These are phyloP conservation scores for Podospora pseudocomata DNA, from an alignment of 495 filamentous ascomycete species.

Conservation along the genomic window DNA sequence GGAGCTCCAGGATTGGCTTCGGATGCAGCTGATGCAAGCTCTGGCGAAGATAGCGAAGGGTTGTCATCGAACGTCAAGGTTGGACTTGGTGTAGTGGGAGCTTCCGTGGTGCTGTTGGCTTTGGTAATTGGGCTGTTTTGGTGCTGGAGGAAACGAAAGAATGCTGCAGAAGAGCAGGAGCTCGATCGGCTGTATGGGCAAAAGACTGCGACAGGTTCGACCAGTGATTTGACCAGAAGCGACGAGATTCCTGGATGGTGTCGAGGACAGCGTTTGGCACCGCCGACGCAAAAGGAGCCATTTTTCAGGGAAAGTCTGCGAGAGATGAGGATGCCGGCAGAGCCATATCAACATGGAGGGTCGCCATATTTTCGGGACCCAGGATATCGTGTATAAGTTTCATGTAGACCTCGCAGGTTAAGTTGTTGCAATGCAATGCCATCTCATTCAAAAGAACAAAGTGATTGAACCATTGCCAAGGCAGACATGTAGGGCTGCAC, in stretches of 20 bases:
- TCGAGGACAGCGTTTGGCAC: constrained; percentile 25
- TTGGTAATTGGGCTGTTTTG: constrained; percentile 23
- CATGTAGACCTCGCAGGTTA: too few relatives aligned
- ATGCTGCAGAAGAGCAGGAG: constrained; percentile 26
- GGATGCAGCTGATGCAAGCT: background rate
- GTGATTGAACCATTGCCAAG: background rate
- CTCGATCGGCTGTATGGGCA: constrained; percentile 31
- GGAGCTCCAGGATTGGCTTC: background rate
- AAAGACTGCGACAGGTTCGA: constrained; percentile 15
- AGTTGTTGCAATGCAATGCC: too few relatives aligned
- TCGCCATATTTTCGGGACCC: background rate
- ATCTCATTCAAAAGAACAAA: too few relatives aligned
- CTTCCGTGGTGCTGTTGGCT: constrained; percentile 17
- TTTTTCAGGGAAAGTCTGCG: background rate
- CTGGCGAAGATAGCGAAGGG: background rate
- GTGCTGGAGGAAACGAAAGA: constrained; percentile 24
- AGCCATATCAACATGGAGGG: constrained; percentile 19
- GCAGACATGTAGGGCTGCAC: constrained; percentile 1
- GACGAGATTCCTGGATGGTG: constrained; percentile 33
- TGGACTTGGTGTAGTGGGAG: constrained; percentile 25
- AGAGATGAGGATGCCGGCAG: constrained; percentile 15
- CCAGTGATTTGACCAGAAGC: constrained; percentile 14
- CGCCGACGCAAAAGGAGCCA: constrained; percentile 17
- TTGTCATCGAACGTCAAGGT: constrained; percentile 20
- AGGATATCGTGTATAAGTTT: background rate